Base-by-base conservation (phyloP, 2,329 filamentous ascomycete species). In the Venturiaceae sp. region DNA sequence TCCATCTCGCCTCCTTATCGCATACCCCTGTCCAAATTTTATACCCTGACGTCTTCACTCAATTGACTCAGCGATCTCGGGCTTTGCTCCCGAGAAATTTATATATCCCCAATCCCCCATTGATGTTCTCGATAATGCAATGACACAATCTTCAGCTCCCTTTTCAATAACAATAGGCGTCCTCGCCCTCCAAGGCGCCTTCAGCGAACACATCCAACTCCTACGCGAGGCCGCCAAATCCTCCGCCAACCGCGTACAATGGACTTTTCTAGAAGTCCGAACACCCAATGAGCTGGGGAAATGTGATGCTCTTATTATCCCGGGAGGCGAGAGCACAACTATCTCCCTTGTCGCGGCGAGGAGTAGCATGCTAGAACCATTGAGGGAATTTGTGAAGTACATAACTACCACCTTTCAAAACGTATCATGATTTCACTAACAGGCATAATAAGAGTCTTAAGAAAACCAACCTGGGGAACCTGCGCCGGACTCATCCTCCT, bases 401-500 rank as follows among this genome's bases (percentile, higher is more conserved):
- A 82, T 76, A 53, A 50, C 14, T 39, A 52, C 23, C 55, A 55
- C 36, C 32, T 58, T 37, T 56, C 47, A 62, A 59, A 50, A 44
- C 39, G 26, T 44, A 11, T 21, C 3, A n/a, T 44, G 19, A 44
- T 23, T 58, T 61, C 61, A 63, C n/a, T n/a, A n/a, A n/a, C n/a
- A 37, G 54, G 23, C 21, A 13, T 6, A 21, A 33, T 41, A 63
- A 92, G 89, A 67, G 77, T 88, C 41, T 76, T 83, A 56, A 83
- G 87, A 64, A 91, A 88, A 65, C 92, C 92, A 11, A 89, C 88
- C 26, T 99, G 92, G 92, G 94, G 94, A 59, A 97, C 94, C 21
- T 99, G 94, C 71, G 94, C 94, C 13, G 94, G 94, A 9, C 81
- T 97, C 59, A 96, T 99, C 65, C 77, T 97, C 53, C 84, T 99